Conservation (phyloP, 2,329 filamentous ascomycete genomes). For the Chaetomium olivaceum region DNA sequence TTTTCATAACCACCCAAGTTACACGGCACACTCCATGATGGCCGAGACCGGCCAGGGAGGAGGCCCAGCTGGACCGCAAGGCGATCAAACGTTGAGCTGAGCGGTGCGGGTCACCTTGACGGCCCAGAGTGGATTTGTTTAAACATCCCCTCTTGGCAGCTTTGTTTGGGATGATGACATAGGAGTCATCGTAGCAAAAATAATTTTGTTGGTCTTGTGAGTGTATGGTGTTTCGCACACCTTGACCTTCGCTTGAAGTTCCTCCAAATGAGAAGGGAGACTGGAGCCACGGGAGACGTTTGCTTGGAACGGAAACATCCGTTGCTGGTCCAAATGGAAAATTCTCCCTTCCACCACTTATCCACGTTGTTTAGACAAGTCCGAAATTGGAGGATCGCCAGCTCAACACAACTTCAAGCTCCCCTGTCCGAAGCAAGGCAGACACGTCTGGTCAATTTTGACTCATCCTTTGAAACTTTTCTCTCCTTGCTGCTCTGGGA, state of each 20-base stretch:
- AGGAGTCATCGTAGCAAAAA: slow-evolving; percentile 9
- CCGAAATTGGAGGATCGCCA: not conserved
- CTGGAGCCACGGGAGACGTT: not conserved
- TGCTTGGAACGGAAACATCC: slow-evolving; percentile 9
- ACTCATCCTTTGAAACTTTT: slow-evolving; percentile 1
- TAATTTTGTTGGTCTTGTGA: slow-evolving; percentile 7
- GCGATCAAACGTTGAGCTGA: slow-evolving; percentile 19
- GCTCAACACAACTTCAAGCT: not conserved
- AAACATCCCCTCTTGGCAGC: not conserved
- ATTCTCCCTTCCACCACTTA: not conserved
- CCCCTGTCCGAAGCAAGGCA: not conserved
- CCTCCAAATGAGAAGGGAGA: not conserved
- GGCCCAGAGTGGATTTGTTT: slow-evolving; percentile 7
- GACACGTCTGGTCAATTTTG: not conserved
- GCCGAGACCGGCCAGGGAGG: slow-evolving; percentile 9
- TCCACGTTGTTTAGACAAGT: not conserved
- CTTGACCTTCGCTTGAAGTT: not conserved
- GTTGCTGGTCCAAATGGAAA: not conserved
- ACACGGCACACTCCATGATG: too few species aligned
- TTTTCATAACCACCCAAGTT: too few species aligned
- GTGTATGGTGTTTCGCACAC: not conserved
- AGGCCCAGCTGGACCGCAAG: not conserved
- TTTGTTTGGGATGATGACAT: slow-evolving; percentile 14
- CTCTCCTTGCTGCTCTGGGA: not conserved
- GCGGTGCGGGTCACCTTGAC: slow-evolving; percentile 10